Base-by-base conservation (phyloP, 805 yeast species). In the Tanozyma kutaoensis region DNA sequence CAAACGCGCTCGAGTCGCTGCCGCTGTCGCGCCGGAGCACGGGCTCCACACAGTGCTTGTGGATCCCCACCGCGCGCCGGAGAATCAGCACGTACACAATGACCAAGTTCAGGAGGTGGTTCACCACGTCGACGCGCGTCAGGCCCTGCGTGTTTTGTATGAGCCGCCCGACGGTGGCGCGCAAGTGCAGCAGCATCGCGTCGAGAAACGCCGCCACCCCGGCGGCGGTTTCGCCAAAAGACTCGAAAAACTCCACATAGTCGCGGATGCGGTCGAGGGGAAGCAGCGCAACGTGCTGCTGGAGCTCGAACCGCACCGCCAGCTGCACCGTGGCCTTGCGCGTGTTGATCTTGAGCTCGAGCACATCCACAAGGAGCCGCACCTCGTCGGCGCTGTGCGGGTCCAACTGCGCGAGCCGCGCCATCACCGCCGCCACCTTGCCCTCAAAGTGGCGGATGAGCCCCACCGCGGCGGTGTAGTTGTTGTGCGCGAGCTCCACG, bases 401-500 rank as follows among this genome's bases (percentile, higher is more conserved):
- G 10, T 33, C 42, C 20, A 22, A 25, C 12, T 28, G 28, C 28
- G 4, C 33, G 23, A 22, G 50, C 23, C 26, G 48, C 43, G 12
- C 38, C 29, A 58, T 62, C 8, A 53, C 47, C 14, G 35, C 39
- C 5, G 33, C 27, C 13, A 59, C 36, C 28, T 52, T 49, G 10
- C 40, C 36, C 28, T 58, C 63, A 22, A 58, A 55, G 34, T 55
- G 55, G 17, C 43, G 44, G 23, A 60, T 47, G 15, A 55, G 40
- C 6, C 62, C 63, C 12, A 65, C 67, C 4, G 69, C 59, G 23
- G 53, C 57, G 27, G 45, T 50, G 38, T 64, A 76, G 29, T 65
- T 61, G 28, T 69, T 65, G 39, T 77, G 75, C 8, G 81, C 76
- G 15, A 78, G 58, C 29, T 61, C 61, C 10, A 76, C 69, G 43